Percentiles rank a stretch among this genome's conserved stretches.
These are phyloP conservation scores for Chaetomidium leptoderma DNA, from an alignment of 495 filamentous ascomycete species.

Conservation along the genomic window DNA sequence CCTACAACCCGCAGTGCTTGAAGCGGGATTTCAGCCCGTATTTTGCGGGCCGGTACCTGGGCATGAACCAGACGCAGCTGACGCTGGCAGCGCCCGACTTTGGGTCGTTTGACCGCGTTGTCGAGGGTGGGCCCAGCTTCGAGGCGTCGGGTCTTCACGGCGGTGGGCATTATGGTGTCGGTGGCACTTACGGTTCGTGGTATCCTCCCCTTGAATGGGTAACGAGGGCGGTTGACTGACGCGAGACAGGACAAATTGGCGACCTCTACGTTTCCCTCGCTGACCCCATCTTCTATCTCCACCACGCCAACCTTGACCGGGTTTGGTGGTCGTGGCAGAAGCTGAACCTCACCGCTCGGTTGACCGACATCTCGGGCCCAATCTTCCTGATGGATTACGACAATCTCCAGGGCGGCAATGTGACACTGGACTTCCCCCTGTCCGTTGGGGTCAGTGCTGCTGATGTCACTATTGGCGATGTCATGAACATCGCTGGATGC, in stretches of 20 bases:
- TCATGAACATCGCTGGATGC: constrained; percentile 37
- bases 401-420: constrained; percentile 22
- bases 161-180: constrained; percentile 23
- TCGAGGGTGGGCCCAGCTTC: constrained; percentile 23
- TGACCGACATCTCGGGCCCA: constrained; percentile 37
- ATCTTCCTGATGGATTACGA: constrained; percentile 23
- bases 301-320: constrained; percentile 43
- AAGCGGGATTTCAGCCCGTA: constrained; percentile 35
- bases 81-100: constrained; percentile 21
- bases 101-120: constrained; percentile 20
- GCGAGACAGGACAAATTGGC: constrained; percentile 32
- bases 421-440: constrained; percentile 32
- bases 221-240: constrained; percentile 25
- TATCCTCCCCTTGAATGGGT: constrained; percentile 9
- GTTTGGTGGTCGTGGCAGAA: constrained; percentile 41
- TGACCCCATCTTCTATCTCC: constrained; percentile 23
- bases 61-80: constrained; percentile 14
- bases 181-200: constrained; percentile 15
- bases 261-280: constrained; percentile 1
- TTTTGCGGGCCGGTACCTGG: constrained; percentile 24
- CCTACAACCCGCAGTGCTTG: constrained; percentile 37
- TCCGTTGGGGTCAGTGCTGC: constrained; percentile 31
- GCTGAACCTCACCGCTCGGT: constrained; percentile 29
- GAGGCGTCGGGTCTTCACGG: constrained; percentile 23
- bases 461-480: constrained; percentile 32